Base-by-base conservation (phyloP, 1,284 basidiomycete species). In the Rugosomyces carneus region DNA sequence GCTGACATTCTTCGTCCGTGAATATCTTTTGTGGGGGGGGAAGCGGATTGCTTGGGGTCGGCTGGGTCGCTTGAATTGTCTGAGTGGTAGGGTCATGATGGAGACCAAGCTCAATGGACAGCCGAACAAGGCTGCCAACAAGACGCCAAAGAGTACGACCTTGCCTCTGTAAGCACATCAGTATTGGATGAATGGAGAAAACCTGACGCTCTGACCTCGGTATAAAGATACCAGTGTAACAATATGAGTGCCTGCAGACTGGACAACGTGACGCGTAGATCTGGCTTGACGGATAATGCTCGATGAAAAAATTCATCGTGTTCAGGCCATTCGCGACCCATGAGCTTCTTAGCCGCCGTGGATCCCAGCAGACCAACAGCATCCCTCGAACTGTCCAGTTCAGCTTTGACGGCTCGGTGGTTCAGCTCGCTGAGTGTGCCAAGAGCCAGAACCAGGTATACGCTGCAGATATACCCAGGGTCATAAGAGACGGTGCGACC, bases 181-280 rank as follows among this genome's bases (percentile, higher is more conserved):
- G 49, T 41, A 37, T 16, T 31, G 24, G n/a, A 19, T 34, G 20
- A 10, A 19, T 15, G 0, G 11, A 10, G 24, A 26, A 11, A n/a
- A 31, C 6, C 3, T 31, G 4, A 31, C 20, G 19, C 13, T 60
- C 76, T 49, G 53, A 86, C 88, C 73, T 90, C 88, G 16, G 83
- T 88, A 56, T 90, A 90, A 16, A 90, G 70, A 63, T 89, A 89
- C 88, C 86, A 90, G 46, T 90, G 88, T 32, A 90, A 63, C 6
- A 90, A 63, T 23, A 89, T 88, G 42, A 90, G 71, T 1, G 87
- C 84, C 61, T 90, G 87, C 49, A 90, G 64, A 59, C 84, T 87
- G 4, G 81, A 81, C 23, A 89, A 75, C 3, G 85, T 87, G 57
- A 89, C 85, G 16, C 83, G 76, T 35, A 90, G 66, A 52, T 90